Evolutionary conservation across 257 asterid genomes (phyloP), one percentile per base, ranked within the genome.

Genomic region (Nicotiana noctiflora): DNA sequence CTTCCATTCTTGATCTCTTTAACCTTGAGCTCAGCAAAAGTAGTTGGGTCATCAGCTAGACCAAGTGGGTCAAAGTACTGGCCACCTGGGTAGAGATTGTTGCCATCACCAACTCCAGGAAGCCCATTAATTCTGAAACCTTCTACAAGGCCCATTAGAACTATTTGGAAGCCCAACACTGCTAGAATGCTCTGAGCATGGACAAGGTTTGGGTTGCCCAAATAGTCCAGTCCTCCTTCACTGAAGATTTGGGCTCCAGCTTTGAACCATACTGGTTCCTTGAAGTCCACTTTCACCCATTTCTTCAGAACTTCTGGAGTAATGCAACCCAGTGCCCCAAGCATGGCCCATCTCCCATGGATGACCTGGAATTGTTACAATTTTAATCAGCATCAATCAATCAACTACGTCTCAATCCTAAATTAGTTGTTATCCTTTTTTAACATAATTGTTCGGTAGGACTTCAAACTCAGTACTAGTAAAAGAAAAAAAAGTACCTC

Each of bases 171-270:
- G 23, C 93, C 98, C 0, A 93, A 92, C 6, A 92, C 94, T 3
- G 96, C 96, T 1, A 93, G 86, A 76, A 93, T 90, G 94, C 97
- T 93, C 44, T 90, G 97, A 7, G 98, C 98, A 53, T 90, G 97
- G 44, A 93, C 95, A 6, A 93, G 90, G 27, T 90, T 90, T 0
- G 98, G 97, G 88, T 91, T 90, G 72, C 97, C 97, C 68, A 93
- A 86, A 80, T 93, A 90, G 89, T 93, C 95, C 1, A 93, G 85
- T 5, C 98, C 98, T 1, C 97, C 97, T 60, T 87, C 93, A 3
- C 92, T 82, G 89, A 92, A 90, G 89, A 93, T 93, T 44, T 92
- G 97, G 0, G 96, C 79, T 2, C 98, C 97, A 0, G 93, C 98
- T 87, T 90, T 93, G 92, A 92, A 93, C 97, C 97, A 92, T 4